Conservation (phyloP, 805 yeast species). For the Maudiozyma saulgeensis region DNA sequence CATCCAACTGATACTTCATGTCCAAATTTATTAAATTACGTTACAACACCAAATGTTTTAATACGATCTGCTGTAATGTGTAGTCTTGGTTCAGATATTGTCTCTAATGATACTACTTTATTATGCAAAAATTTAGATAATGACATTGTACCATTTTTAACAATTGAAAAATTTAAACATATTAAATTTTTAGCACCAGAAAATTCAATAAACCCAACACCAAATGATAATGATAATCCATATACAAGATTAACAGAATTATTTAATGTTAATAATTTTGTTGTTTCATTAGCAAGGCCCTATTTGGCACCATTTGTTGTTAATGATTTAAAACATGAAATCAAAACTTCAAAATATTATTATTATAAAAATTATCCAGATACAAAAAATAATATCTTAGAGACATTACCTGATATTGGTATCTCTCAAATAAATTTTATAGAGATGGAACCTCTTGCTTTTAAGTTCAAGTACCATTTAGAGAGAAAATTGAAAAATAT, state of each 20-base stretch:
- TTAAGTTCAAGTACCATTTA: constrained; percentile 28
- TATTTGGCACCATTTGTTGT: constrained; percentile 84
- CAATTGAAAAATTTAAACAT: constrained; percentile 26
- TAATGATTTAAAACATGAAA: constrained; percentile 69
- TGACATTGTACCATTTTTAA: constrained; percentile 47
- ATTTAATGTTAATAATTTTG: constrained; percentile 88
- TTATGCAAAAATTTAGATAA: constrained; percentile 56
- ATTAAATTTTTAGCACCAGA: constrained; percentile 36
- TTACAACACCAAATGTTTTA: constrained; percentile 87
- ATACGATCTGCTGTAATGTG: constrained; percentile 88
- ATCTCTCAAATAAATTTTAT: constrained; percentile 25
- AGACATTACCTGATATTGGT: constrained; percentile 13
- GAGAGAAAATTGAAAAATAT: constrained; percentile 43
- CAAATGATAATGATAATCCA: constrained; percentile 49
- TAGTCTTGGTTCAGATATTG: constrained; percentile 64
- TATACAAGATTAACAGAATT: constrained; percentile 83
- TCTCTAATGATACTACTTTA: constrained; percentile 44
- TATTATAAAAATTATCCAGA: constrained; percentile 34
- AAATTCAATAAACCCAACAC: constrained; percentile 31
- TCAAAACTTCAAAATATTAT: constrained; percentile 32
- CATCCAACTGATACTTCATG: constrained; percentile 58
- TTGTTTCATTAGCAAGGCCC: constrained; percentile 87
- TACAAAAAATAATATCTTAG: constrained; percentile 15
- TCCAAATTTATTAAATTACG: constrained; percentile 72
- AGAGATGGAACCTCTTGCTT: constrained; percentile 30